Base-by-base conservation (phyloP, 768 basidiomycete genomes). In the Kwoniella sp. region DNA sequence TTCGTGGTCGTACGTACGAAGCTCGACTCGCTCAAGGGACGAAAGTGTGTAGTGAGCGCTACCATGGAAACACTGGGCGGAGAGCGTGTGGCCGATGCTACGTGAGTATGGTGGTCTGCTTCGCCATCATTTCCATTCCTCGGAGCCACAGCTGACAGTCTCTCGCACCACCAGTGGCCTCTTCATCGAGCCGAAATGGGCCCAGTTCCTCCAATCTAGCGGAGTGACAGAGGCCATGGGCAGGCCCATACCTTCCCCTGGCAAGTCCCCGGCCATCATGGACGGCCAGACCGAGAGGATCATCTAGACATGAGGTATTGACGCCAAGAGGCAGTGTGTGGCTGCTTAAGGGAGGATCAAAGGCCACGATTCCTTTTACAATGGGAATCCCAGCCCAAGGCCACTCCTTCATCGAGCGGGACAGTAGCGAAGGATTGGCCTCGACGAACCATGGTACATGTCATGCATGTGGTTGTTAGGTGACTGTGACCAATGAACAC, bases 121-220 rank as follows among this genome's bases (percentile, higher is more conserved):
- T n/a, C n/a, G n/a, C n/a, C n/a, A n/a, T n/a, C n/a, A n/a, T n/a
- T n/a, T n/a, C 43, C 27, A 34, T 14, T 23, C 19, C 34, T 15
- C 38, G 5, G 20, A 33, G 27, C 22, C 8, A 12, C 14, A 36
- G 5, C 27, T 12, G 20, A 50, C 17, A 28, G 12, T 25, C 5
- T 5, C 25, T 48, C 12, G 27, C 28, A 20, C 19, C 14, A 31
- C 14, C 66, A 89, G 88, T 0, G 87, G 82, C 0, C 78, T 85
- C 31, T 95, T 93, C 65, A 82, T 96, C 12, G 89, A 96, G 64
- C 92, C 92, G 1, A 83, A 82, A 52, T 90, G 92, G 63, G 87
- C 91, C 2, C 82, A 84, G 50, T 77, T 90, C 43, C 78, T 95
- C 23, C 82, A 83, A 59, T 79, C 80, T 31, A 76, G 75, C 1